Conservation (phyloP, 306 rosid species). For the Morella rubra region DNA sequence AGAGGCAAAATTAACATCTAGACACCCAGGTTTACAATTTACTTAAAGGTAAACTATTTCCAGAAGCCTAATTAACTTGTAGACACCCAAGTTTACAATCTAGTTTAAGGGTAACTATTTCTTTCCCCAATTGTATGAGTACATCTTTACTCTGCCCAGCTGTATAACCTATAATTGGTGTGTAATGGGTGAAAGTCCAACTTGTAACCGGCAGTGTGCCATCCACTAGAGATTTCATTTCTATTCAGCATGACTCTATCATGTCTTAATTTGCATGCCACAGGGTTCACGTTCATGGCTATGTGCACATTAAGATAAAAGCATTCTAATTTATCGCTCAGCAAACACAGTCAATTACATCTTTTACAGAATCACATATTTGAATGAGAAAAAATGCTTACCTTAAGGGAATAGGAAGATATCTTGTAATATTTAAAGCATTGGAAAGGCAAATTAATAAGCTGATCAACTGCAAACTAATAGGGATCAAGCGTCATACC, state of each 20-base stretch:
- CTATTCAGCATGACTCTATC: not conserved
- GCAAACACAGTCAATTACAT: too few relatives aligned
- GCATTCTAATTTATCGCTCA: too few relatives aligned
- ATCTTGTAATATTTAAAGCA: not conserved
- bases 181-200: not conserved
- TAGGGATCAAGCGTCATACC: constrained; percentile 43
- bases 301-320: too few relatives aligned
- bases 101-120: too few relatives aligned
- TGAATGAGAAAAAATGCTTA: not conserved
- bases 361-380: not conserved
- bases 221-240: not conserved
- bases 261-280: not conserved
- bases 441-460: not conserved
- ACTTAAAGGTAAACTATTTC: too few relatives aligned
- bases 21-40: too few relatives aligned
- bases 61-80: not conserved
- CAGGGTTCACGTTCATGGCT: too few relatives aligned
- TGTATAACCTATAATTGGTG: not conserved
- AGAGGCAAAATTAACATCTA: too few relatives aligned
- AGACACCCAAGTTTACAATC: not conserved
- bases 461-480: too few relatives aligned
- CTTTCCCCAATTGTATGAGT: too few relatives aligned
- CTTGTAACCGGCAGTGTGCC: not conserved
- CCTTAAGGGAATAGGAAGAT: not conserved
- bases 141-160: not conserved